Conservation (phyloP, 371 early-diverging fungal genomes). For the Nematocida sp. region DNA sequence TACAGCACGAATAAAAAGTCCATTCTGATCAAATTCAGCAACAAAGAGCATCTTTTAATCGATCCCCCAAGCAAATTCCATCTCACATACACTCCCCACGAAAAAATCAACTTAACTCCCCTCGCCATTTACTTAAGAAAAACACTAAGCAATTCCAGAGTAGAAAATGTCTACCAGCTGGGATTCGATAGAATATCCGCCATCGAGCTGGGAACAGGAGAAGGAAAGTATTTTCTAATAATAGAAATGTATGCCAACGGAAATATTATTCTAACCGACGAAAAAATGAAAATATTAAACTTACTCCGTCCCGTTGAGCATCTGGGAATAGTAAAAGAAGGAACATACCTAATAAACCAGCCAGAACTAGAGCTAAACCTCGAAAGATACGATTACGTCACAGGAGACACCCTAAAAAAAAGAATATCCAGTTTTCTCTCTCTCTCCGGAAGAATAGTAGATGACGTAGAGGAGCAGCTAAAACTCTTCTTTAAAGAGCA, state of each 20-base stretch:
- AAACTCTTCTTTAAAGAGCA: neutral
- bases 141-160: slow-evolving; percentile 55
- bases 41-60: slow-evolving; percentile 66
- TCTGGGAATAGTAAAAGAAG: slow-evolving; percentile 42
- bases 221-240: slow-evolving; percentile 50
- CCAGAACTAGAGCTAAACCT: slow-evolving; percentile 21
- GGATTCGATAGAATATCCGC: slow-evolving; percentile 66
- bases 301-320: slow-evolving; percentile 41
- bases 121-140: slow-evolving; percentile 63
- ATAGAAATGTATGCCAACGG: slow-evolving; percentile 67
- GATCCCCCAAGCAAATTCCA: slow-evolving; percentile 66
- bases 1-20: slow-evolving; percentile 61
- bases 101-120: slow-evolving; percentile 64
- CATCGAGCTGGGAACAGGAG: slow-evolving; percentile 55
- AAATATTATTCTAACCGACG: slow-evolving; percentile 65
- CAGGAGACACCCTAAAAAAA: slow-evolving; percentile 45
- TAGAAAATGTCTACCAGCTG: slow-evolving; percentile 61
- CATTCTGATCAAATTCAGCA: slow-evolving; percentile 64
- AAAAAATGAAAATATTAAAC: slow-evolving; percentile 49
- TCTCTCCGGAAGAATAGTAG: slow-evolving; percentile 30
- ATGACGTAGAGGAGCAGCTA: slow-evolving; percentile 19
- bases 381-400: slow-evolving; percentile 34
- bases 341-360: slow-evolving; percentile 20
- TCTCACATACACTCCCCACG: slow-evolving; percentile 50
- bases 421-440: slow-evolving; percentile 42